These are phyloP conservation scores for Periconia sp. DNA, from an alignment of 2,329 filamentous ascomycete genomes.

Conservation along the genomic window DNA sequence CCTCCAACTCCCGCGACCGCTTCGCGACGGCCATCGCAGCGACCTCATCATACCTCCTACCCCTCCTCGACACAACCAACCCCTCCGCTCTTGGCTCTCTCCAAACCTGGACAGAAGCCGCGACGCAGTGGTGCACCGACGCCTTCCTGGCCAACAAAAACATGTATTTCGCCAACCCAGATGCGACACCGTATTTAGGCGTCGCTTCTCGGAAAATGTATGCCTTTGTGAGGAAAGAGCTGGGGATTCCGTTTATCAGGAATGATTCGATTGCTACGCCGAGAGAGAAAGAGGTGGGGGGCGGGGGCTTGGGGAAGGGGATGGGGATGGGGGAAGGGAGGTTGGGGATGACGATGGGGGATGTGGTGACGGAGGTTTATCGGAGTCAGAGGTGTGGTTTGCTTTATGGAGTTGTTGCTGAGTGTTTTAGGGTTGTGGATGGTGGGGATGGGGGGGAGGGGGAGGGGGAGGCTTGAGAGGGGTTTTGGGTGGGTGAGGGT, in stretches of 20 bases:
- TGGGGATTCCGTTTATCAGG: constrained; percentile 18
- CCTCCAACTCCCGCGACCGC: constrained; percentile 11
- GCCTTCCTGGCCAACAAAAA: constrained; percentile 6
- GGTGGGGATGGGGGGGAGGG: too few species aligned
- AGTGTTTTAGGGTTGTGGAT: too few species aligned
- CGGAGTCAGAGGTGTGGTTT: too few species aligned
- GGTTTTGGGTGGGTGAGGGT: too few species aligned
- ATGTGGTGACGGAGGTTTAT: too few species aligned
- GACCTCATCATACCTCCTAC: constrained; percentile 5
- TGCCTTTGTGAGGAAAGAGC: constrained; percentile 7
- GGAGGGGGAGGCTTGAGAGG: too few species aligned
- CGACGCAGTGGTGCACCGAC: constrained; percentile 7
- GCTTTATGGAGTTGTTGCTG: too few species aligned
- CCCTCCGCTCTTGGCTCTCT: constrained; percentile 9
- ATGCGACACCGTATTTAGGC: constrained; percentile 13
- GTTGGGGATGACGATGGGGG: too few species aligned
- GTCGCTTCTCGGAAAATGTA: constrained; percentile 11
- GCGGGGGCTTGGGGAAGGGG: too few species aligned
- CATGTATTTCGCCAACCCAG: constrained; percentile 8
- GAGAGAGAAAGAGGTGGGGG: constrained; percentile 10
- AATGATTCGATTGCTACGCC: constrained; percentile 10
- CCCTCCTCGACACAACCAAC: constrained; percentile 6
- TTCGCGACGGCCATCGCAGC: constrained; percentile 11
- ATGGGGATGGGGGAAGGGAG: too few species aligned
- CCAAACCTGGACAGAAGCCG: constrained; percentile 10